Evolutionary conservation across 108 stramenopile genomes (phyloP), one percentile per base, ranked within the genome.

Genomic region (Cyclotella kingstonii): DNA sequence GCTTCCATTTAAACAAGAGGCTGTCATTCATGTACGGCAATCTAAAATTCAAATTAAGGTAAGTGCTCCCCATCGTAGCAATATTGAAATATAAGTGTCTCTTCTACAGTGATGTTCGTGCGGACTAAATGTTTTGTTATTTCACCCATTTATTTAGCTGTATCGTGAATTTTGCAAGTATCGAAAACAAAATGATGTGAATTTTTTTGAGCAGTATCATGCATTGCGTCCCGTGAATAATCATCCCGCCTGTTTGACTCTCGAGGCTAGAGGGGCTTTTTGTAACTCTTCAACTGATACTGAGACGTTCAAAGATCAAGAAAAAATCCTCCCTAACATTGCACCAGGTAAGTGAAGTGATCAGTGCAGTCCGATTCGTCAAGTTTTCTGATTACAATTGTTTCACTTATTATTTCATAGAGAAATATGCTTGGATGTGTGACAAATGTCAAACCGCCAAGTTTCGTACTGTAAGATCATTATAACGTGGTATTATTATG

Each of bases 1-100:
- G 8, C 70, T 90, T 3, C 84, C 81, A 3, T 67, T 76, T n/a
- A 60, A 80, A 26, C 84, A 85, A 60, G 80, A 84, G 46, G 74
- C 59, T 19, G 72, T 83, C 12, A 69, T 90, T 34, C 78, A 85
- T 70, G 54, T 87, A 11, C 67, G 84, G 23, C 89, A 81, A 38
- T 79, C 81, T 18, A 81, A 79, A 53, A 22, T 68, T 2, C 89
- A 90, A 58, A 43, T 54, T 10, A 67, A 69, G 56, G 56, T 57
- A 9, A 23, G 35, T 31, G n/a, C 1, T 48, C n/a, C n/a, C n/a
- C n/a, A n/a, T n/a, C n/a, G n/a, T n/a, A n/a, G n/a, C n/a, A n/a
- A 7, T 21, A 15, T 18, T 25, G 5, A 9, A 33, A 25, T 39
- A 40, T n/a, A 0, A 30, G 2, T 5, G 21, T 49, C 34, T 2